Evolutionary conservation across 495 filamentous ascomycete genomes (phyloP).

Genomic region (Aspergillus ellipticus): DNA sequence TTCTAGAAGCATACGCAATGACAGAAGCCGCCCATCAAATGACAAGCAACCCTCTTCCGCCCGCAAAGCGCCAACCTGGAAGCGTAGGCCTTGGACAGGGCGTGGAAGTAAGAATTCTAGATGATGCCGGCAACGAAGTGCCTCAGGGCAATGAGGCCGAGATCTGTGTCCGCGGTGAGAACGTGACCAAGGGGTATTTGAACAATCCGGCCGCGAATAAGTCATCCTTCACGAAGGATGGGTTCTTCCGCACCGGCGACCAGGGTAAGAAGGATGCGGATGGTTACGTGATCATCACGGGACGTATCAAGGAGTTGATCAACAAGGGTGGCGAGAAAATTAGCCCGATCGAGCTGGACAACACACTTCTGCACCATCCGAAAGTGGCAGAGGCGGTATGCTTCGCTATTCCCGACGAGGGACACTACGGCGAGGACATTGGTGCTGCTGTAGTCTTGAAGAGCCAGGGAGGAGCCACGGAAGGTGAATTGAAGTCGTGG

Average conservation of each 20-base stretch:
- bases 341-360: constrained; percentile 79
- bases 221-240: constrained; percentile 61
- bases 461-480: constrained; percentile 46
- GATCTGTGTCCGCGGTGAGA: constrained; percentile 74
- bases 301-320: constrained; percentile 80
- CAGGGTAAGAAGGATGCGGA: constrained; percentile 72
- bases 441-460: constrained; percentile 75
- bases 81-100: constrained; percentile 78
- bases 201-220: constrained; percentile 74
- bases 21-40: constrained; percentile 88
- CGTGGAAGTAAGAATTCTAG: constrained; percentile 73
- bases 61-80: constrained; percentile 67
- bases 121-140: constrained; percentile 58
- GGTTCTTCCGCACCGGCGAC: constrained; percentile 82
- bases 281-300: constrained; percentile 73
- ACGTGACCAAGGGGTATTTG: constrained; percentile 78
- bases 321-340: constrained; percentile 85
- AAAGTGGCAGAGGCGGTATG: constrained; percentile 72
- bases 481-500: constrained; percentile 61
- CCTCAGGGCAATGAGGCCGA: constrained; percentile 65
- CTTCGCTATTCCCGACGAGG: constrained; percentile 59
- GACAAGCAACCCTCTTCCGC: constrained; percentile 80
- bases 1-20: constrained; percentile 89
- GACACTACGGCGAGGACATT: constrained; percentile 73
- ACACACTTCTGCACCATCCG: constrained; percentile 64